Percentiles rank a stretch among this genome's conserved stretches.
These are phyloP conservation scores for Lumnitzera littorea DNA, from an alignment of 345 rosid genomes.

Conservation along the genomic window DNA sequence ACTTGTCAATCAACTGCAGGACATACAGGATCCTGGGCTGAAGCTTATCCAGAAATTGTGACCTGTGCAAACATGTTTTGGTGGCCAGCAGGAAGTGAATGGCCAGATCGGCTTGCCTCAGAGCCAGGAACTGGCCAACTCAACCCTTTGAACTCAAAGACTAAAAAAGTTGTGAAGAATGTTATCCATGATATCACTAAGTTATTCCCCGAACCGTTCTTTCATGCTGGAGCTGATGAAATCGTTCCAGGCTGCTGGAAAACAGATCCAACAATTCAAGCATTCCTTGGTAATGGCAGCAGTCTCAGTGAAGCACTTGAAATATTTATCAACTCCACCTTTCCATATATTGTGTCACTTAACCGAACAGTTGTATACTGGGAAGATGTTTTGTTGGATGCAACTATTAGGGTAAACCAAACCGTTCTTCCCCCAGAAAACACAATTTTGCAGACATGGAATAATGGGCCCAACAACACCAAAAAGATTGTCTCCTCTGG, in stretches of 20 bases:
- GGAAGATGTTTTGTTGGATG: conserved; percentile 69
- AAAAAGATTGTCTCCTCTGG: conserved; percentile 63
- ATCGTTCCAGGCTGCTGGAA: conserved; percentile 79
- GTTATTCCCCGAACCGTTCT: conserved; percentile 67
- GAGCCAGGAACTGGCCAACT: conserved; percentile 93
- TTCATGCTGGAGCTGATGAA: conserved; percentile 76
- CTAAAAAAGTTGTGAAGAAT: conserved; percentile 58
- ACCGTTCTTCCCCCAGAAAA: conserved; percentile 46
- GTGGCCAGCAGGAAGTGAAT: conserved; percentile 53
- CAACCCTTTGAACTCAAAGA: conserved; percentile 65
- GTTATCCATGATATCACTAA: conserved; percentile 39
- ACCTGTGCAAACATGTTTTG: conserved; percentile 85
- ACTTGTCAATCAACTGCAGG: conserved; percentile 12
- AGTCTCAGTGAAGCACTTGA: conserved; percentile 64
- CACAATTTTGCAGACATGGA: conserved; percentile 83
- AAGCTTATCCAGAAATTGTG: conserved; percentile 72
- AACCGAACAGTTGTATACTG: conserved; percentile 77
- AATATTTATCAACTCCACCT: conserved; percentile 45
- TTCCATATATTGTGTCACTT: conserved; percentile 53
- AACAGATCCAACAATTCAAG: conserved; percentile 47
- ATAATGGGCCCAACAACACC: conserved; percentile 58
- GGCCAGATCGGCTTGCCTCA: conserved; percentile 62
- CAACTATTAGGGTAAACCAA: conserved; percentile 38
- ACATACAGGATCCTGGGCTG: conserved; percentile 90
- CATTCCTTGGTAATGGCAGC: conserved; percentile 53